phyloP scores from a whole-genome alignment of 257 asterid genomes.

The Hygrophila difformis region DNA sequence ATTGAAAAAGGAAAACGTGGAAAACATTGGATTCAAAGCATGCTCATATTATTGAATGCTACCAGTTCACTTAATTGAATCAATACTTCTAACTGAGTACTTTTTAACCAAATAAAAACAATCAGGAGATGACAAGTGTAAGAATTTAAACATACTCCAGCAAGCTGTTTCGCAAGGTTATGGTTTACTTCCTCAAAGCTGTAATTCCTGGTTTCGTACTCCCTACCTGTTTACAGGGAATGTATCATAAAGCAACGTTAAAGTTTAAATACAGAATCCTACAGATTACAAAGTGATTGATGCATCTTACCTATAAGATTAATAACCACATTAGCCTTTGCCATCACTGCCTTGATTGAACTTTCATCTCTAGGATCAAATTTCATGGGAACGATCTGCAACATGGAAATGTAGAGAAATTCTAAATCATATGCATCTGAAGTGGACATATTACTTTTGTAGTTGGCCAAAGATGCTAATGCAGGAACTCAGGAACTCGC shows the following conservation, averaged over 20 bases:
- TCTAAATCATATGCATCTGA: background rate
- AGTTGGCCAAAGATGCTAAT: constrained; percentile 1
- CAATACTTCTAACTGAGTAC: constrained; percentile 1
- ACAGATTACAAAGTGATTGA: background rate
- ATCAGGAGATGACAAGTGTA: constrained; percentile 13
- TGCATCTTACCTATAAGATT: constrained; percentile 77
- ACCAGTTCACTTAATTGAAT: no score
- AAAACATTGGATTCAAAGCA: no score
- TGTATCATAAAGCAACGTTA: constrained; percentile 12
- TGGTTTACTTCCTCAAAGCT: constrained; percentile 92
- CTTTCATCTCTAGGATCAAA: constrained; percentile 84
- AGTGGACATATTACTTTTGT: background rate
- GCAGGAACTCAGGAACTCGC: constrained; percentile 24
- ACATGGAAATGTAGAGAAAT: background rate
- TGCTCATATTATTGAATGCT: no score
- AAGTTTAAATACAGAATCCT: background rate
- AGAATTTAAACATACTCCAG: constrained; percentile 45
- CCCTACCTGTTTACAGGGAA: constrained; percentile 60
- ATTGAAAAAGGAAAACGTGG: background rate
- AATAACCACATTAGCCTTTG: constrained; percentile 95
- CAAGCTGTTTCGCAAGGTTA: constrained; percentile 82
- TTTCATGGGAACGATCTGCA: constrained; percentile 96
- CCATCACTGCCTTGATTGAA: constrained; percentile 95
- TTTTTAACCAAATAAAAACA: background rate
- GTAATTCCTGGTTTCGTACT: constrained; percentile 88